Percentiles rank a stretch among this genome's conserved stretches.
These are phyloP conservation scores for Venturia effusa DNA, from an alignment of 2,329 filamentous ascomycete species.

Conservation along the genomic window DNA sequence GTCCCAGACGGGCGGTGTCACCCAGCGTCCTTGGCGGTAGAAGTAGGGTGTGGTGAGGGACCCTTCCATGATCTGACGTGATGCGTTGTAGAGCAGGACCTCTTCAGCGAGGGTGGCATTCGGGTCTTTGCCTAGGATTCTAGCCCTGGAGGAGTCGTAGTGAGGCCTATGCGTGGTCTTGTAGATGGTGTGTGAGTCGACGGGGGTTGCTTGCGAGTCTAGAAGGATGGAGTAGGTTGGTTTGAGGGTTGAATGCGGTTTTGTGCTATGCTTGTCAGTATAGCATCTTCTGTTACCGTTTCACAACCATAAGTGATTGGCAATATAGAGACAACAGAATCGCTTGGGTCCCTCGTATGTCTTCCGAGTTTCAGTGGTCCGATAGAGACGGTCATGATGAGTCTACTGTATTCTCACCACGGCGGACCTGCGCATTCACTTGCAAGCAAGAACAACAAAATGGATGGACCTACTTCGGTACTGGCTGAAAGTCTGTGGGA, in stretches of 20 bases:
- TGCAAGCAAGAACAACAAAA: neutral
- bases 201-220: constrained; percentile 40
- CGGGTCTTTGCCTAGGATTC: constrained; percentile 42
- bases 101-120: constrained; percentile 42
- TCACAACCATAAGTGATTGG: neutral
- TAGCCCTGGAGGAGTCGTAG: constrained; percentile 59
- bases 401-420: neutral
- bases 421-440: neutral
- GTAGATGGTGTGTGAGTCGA: constrained; percentile 62
- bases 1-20: constrained; percentile 54
- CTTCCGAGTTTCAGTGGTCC: too few relatives aligned
- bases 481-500: constrained; percentile 17
- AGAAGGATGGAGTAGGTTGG: constrained; percentile 39
- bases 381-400: too few relatives aligned
- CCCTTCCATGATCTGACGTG: constrained; percentile 69
- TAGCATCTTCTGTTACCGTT: neutral
- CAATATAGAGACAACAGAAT: too few relatives aligned
- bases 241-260: constrained; percentile 13
- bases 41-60: constrained; percentile 77
- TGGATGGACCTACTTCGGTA: neutral
- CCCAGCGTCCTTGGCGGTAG: constrained; percentile 60
- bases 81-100: constrained; percentile 60
- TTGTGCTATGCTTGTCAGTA: neutral
- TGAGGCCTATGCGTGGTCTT: constrained; percentile 69
- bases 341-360: too few relatives aligned